These are phyloP conservation scores for Anastatica hierochuntica DNA, from an alignment of 345 rosid genomes.

Conservation along the genomic window DNA sequence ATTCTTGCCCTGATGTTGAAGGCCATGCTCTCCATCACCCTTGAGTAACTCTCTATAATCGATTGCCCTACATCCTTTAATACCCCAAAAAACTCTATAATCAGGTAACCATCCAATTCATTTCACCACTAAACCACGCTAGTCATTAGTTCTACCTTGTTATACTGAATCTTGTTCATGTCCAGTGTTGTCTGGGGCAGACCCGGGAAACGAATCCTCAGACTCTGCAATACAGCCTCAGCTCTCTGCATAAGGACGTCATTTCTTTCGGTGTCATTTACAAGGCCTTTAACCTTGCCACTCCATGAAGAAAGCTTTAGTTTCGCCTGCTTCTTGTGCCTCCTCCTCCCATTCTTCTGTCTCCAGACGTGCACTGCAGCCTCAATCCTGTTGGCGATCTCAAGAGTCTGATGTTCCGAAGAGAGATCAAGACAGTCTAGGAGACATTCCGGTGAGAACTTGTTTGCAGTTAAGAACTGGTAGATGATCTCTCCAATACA, in stretches of 20 bases:
- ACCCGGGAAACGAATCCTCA: slow-evolving; percentile 76
- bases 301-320: slow-evolving; percentile 58
- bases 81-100: not conserved
- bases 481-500: slow-evolving; percentile 79
- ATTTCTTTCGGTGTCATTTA: slow-evolving; percentile 48
- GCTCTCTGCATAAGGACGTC: slow-evolving; percentile 61
- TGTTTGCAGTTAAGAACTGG: slow-evolving; percentile 64
- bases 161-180: slow-evolving; percentile 93
- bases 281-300: slow-evolving; percentile 87
- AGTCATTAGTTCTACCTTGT: slow-evolving; percentile 38
- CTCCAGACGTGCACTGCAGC: slow-evolving; percentile 81
- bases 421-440: slow-evolving; percentile 85
- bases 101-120: not conserved
- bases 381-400: slow-evolving; percentile 74
- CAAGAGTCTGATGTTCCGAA: slow-evolving; percentile 76
- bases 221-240: slow-evolving; percentile 60
- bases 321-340: slow-evolving; percentile 32
- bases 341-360: slow-evolving; percentile 50
- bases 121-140: not conserved
- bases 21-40: slow-evolving; percentile 98
- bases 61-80: slow-evolving; percentile 96
- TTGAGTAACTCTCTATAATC: slow-evolving; percentile 91
- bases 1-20: slow-evolving; percentile 97
- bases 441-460: slow-evolving; percentile 75
- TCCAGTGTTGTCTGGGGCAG: slow-evolving; percentile 90